phyloP scores from a whole-genome alignment of 345 rosid species.

The Leavenworthia alabamica region DNA sequence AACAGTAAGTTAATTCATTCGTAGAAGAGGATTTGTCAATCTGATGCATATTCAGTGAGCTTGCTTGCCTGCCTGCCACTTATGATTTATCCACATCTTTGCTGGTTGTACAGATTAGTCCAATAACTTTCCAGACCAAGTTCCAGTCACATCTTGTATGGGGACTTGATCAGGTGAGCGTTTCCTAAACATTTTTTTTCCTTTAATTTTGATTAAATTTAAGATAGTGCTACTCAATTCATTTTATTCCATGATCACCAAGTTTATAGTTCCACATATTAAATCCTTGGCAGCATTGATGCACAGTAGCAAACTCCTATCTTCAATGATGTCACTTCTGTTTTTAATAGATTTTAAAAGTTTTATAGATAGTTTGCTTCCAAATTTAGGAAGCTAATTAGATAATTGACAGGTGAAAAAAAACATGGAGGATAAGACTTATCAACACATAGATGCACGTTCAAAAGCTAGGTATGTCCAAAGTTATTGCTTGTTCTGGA shows the following conservation, averaged over 20 bases:
- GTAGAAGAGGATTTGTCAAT: not conserved
- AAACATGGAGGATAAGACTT: conserved; percentile 35
- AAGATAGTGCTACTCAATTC: not conserved
- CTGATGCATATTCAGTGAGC: not conserved
- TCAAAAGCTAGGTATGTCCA: conserved; percentile 11
- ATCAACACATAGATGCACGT: conserved; percentile 46
- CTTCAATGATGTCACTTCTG: not conserved
- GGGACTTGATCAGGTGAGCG: conserved; percentile 84
- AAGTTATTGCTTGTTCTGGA: not conserved
- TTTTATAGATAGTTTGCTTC: not conserved
- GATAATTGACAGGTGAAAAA: conserved; percentile 42
- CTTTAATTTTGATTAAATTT: not conserved
- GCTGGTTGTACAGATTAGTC: conserved; percentile 53
- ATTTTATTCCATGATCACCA: not conserved
- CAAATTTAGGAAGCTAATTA: not conserved
- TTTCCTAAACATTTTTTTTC: not conserved
- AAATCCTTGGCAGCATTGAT: not conserved
- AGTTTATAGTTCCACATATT: not conserved
- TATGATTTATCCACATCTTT: not conserved
- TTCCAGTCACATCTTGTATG: conserved; percentile 88
- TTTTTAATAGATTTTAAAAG: not conserved
- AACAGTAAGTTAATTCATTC: conserved; percentile 42
- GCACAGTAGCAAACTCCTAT: not conserved
- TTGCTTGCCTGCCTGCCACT: not conserved
- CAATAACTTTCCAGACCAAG: conserved; percentile 69